phyloP scores from a whole-genome alignment of 345 rosid genomes.

The Noccaea caerulescens region DNA sequence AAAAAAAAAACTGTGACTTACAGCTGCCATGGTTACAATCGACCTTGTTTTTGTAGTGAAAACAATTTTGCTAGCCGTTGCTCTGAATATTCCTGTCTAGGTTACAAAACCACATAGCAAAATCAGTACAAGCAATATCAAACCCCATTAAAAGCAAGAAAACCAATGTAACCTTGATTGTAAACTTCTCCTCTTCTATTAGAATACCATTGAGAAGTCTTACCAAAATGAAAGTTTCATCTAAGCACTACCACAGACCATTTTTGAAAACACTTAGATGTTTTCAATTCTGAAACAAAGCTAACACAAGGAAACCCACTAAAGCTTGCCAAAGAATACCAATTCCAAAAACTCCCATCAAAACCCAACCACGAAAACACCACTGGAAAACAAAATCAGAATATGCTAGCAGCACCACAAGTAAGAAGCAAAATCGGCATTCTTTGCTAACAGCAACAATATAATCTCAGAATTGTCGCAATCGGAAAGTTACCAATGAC shows the following conservation, averaged over 20 bases:
- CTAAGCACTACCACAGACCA: slow-evolving; percentile 25
- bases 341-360: not conserved
- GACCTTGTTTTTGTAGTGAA: slow-evolving; percentile 44
- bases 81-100: slow-evolving; percentile 74
- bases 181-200: not conserved
- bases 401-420: not conserved
- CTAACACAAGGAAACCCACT: not conserved
- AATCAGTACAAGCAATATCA: slow-evolving; percentile 40
- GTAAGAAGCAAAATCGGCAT: not conserved
- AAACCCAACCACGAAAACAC: not conserved
- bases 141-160: not conserved
- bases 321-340: not conserved
- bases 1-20: slow-evolving; percentile 42
- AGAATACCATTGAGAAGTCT: not conserved
- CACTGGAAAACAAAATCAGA: slow-evolving; percentile 8
- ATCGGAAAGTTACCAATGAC: not conserved
- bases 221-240: slow-evolving; percentile 17
- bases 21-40: slow-evolving; percentile 65
- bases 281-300: not conserved
- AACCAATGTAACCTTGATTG: not conserved
- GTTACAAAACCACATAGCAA: slow-evolving; percentile 43
- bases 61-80: slow-evolving; percentile 52
- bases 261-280: not conserved
- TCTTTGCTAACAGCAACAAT: not conserved
- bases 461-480: not conserved